A percentile compares a stretch with the other conserved stretches of the same genome.
Conservation (phyloP, 208 protist species). For the Acanthamoeba lenticulata region DNA sequence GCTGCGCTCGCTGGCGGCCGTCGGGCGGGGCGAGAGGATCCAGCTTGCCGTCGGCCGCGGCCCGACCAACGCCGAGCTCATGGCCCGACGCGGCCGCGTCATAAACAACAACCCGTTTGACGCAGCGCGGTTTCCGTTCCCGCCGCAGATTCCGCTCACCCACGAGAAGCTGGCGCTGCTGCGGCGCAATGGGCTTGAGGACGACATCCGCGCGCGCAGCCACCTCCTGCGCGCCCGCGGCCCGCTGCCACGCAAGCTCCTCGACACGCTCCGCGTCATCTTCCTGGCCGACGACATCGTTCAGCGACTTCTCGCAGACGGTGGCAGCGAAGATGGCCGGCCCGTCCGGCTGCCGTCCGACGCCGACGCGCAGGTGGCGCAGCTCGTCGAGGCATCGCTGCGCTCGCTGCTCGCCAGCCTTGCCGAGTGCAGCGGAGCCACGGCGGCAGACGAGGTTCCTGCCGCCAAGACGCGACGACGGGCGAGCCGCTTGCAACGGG, state of each 20-base stretch:
- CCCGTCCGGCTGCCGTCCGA: background rate
- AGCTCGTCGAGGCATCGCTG: background rate
- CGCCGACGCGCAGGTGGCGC: background rate
- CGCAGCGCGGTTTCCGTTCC: background rate
- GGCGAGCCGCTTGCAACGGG: background rate
- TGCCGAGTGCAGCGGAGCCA: background rate
- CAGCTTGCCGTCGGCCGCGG: background rate
- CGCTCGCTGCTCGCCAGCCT: background rate
- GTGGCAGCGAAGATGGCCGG: background rate
- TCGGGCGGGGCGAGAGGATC: background rate
- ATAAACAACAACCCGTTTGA: background rate
- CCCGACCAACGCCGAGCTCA: background rate
- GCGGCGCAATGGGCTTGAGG: background rate
- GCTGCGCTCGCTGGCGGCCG: background rate
- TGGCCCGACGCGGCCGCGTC: background rate
- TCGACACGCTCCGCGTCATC: constrained; percentile 16
- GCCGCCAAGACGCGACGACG: background rate
- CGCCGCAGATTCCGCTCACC: background rate
- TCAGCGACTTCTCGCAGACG: background rate
- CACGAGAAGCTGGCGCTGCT: constrained; percentile 15
- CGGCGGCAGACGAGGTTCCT: background rate
- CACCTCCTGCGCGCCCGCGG: background rate
- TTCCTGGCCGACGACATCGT: background rate
- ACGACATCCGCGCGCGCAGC: background rate
- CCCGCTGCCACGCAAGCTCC: background rate